Conservation (phyloP, 352 stramenopile species). For the Phytophthora cactorum region DNA sequence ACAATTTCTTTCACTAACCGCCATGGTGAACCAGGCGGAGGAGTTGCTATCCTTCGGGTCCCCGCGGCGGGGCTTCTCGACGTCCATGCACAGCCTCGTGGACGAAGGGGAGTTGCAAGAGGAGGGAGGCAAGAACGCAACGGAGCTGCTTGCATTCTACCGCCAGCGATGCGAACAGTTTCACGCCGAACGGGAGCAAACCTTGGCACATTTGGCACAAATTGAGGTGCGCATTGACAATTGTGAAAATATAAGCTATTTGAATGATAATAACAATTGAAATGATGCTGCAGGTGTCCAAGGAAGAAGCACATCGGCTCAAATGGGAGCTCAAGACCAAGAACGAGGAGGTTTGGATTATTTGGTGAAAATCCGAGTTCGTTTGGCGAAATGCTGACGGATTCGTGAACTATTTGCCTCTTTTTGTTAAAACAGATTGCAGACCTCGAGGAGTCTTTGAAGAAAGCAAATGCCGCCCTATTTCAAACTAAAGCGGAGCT, state of each 20-base stretch:
- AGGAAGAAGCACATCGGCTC: slow-evolving; percentile 74
- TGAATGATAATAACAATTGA: slow-evolving; percentile 3
- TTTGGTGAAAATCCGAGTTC: background rate
- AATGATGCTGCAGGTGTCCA: slow-evolving; percentile 54
- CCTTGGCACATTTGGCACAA: slow-evolving; percentile 57
- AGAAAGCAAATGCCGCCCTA: slow-evolving; percentile 58
- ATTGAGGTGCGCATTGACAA: slow-evolving; percentile 48
- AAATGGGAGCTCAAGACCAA: slow-evolving; percentile 77
- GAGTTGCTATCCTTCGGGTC: slow-evolving; percentile 66
- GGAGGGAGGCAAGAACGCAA: slow-evolving; percentile 16
- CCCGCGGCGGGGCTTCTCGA: slow-evolving; percentile 43
- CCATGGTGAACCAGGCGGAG: slow-evolving; percentile 37
- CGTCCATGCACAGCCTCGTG: slow-evolving; percentile 23
- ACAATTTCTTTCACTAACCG: slow-evolving; percentile 14
- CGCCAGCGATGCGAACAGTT: slow-evolving; percentile 71
- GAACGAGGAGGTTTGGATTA: slow-evolving; percentile 60
- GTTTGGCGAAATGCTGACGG: slow-evolving; percentile 2
- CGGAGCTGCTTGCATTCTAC: slow-evolving; percentile 66
- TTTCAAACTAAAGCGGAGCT: slow-evolving; percentile 72
- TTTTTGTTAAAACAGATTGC: slow-evolving; percentile 40
- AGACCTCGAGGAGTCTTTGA: slow-evolving; percentile 66
- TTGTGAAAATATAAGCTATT: slow-evolving; percentile 3
- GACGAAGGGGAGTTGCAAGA: slow-evolving; percentile 19
- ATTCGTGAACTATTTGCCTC: background rate
- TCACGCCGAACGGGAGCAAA: slow-evolving; percentile 61